Percentiles rank a stretch among this genome's conserved stretches.
phyloP scores from a whole-genome alignment of 2,329 filamentous ascomycete species.

The Diplodia mutila region DNA sequence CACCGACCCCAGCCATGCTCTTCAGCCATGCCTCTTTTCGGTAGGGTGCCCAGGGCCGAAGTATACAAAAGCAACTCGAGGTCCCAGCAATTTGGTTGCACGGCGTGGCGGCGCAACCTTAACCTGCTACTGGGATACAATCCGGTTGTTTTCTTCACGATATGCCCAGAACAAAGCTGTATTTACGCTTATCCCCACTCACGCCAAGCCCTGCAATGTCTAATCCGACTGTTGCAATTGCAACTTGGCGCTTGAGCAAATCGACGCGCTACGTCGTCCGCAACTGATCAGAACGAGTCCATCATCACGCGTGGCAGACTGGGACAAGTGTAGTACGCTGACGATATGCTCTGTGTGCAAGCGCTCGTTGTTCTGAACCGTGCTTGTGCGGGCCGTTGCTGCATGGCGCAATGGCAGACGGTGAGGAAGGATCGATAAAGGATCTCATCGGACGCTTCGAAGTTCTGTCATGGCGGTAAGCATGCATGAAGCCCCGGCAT shows the following conservation, averaged over 20 bases:
- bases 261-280: background rate
- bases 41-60: background rate
- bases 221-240: background rate
- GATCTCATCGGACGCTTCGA: background rate
- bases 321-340: background rate
- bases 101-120: background rate
- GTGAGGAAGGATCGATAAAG: background rate
- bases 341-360: background rate
- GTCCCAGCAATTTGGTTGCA: background rate
- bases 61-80: background rate
- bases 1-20: background rate
- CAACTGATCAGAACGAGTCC: conserved; percentile 2
- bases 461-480: background rate
- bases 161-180: background rate
- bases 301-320: background rate
- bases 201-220: background rate
- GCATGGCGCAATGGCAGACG: background rate
- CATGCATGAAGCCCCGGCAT: background rate
- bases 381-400: background rate
- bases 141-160: background rate
- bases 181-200: background rate
- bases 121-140: background rate
- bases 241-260: background rate
- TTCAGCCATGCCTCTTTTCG: conserved; percentile 4
- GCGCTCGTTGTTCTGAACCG: background rate